A percentile compares a stretch with the other conserved stretches of the same genome.
These are phyloP conservation scores for Dryas alaskensis DNA, from an alignment of 306 rosid species.

Conservation along the genomic window DNA sequence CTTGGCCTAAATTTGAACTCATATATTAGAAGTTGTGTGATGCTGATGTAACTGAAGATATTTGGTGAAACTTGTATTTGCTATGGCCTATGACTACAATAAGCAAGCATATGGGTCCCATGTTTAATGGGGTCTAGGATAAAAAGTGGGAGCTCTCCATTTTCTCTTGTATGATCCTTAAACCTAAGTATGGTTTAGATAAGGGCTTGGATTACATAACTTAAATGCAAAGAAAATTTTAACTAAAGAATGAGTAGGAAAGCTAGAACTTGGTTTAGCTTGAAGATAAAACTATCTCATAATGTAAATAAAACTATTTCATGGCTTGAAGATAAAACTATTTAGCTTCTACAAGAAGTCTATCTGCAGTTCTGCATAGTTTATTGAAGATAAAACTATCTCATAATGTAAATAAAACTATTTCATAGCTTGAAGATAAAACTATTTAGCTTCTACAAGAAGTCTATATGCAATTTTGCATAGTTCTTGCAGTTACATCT, in stretches of 20 bases:
- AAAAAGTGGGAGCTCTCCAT: neutral
- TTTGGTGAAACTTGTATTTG: neutral
- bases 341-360: neutral
- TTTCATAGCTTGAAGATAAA: no score
- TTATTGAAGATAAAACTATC: neutral
- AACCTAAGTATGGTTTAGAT: neutral
- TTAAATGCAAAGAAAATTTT: neutral
- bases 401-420: neutral
- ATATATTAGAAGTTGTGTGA: neutral
- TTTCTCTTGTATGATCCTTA: neutral
- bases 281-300: neutral
- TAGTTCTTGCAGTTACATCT: neutral
- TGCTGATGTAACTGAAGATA: neutral
- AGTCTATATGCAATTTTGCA: neutral
- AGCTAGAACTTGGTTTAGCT: neutral
- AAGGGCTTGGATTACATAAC: neutral
- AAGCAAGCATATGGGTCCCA: neutral
- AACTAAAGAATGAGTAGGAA: neutral
- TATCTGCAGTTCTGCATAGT: neutral
- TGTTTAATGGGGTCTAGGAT: neutral
- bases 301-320: neutral
- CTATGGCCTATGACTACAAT: neutral
- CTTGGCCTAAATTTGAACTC: slow-evolving; percentile 7
- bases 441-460: neutral
- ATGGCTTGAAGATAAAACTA: no score